phyloP scores from a whole-genome alignment of 225 moss, liverwort and hornwort genomes.

The Marchantia paleacea region DNA sequence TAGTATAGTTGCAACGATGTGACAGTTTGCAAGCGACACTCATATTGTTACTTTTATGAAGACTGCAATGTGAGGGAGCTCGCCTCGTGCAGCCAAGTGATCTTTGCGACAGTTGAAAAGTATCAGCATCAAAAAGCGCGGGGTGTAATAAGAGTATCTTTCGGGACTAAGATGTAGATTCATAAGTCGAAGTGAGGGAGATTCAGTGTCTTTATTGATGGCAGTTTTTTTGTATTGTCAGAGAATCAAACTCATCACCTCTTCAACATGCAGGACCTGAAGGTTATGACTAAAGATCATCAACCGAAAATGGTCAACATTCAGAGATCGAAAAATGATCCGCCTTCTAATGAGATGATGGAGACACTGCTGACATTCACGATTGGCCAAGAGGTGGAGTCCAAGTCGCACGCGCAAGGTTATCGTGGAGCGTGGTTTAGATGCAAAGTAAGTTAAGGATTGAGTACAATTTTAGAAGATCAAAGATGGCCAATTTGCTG shows the following conservation, averaged over 20 bases:
- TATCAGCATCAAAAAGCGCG: neutral
- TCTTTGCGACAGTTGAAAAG: neutral
- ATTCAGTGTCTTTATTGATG: too few species aligned
- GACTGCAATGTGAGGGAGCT: neutral
- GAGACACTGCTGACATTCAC: constrained; percentile 24
- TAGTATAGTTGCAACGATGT: too few species aligned
- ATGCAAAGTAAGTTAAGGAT: constrained; percentile 31
- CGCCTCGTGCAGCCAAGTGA: neutral
- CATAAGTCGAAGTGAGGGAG: too few species aligned
- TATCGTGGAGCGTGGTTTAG: constrained; percentile 49
- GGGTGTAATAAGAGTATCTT: too few species aligned
- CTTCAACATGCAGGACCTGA: neutral
- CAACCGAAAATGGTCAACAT: constrained; percentile 9
- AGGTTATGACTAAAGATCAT: neutral
- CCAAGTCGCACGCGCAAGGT: constrained; percentile 39
- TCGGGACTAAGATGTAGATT: too few species aligned
- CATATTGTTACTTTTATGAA: neutral
- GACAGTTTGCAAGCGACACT: neutral
- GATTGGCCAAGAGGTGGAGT: constrained; percentile 37
- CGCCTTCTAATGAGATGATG: constrained; percentile 18
- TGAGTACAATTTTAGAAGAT: neutral
- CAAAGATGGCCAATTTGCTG: neutral
- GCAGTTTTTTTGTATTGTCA: too few species aligned
- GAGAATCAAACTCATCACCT: neutral
- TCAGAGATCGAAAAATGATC: constrained; percentile 1